phyloP scores from a whole-genome alignment of 2,329 filamentous ascomycete species.

The Penicillium aurantiogriseum region DNA sequence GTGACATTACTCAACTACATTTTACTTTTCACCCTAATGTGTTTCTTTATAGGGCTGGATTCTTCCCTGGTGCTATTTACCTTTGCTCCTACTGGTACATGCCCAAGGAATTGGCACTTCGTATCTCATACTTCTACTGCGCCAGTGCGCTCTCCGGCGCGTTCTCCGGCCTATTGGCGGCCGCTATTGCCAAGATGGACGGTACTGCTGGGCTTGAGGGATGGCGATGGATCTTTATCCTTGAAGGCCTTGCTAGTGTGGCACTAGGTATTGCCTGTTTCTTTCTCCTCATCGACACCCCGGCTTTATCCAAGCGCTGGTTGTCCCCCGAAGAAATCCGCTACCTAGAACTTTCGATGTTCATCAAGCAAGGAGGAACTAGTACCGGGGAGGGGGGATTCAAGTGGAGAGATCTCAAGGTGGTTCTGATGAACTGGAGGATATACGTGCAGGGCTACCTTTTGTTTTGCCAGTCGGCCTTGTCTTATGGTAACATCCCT shows the following conservation, averaged over 20 bases:
- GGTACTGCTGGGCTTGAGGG: slow-evolving; percentile 45
- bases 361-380: slow-evolving; percentile 26
- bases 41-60: slow-evolving; percentile 15
- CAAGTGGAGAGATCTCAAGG: slow-evolving; percentile 35
- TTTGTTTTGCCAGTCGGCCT: slow-evolving; percentile 23
- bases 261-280: slow-evolving; percentile 41
- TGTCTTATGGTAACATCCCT: slow-evolving; percentile 21
- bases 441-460: slow-evolving; percentile 35
- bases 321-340: slow-evolving; percentile 39
- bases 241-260: slow-evolving; percentile 47
- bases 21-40: background rate
- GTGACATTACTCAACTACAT: background rate
- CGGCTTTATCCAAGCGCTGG: slow-evolving; percentile 37
- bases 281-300: slow-evolving; percentile 45
- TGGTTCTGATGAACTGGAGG: slow-evolving; percentile 41
- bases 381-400: slow-evolving; percentile 1
- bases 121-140: slow-evolving; percentile 26
- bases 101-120: slow-evolving; percentile 18
- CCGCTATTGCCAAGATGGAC: slow-evolving; percentile 49
- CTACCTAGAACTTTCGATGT: slow-evolving; percentile 38
- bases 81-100: slow-evolving; percentile 27
- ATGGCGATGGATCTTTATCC: slow-evolving; percentile 51
- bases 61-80: slow-evolving; percentile 28
- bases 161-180: slow-evolving; percentile 51
- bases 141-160: slow-evolving; percentile 40